Conservation (phyloP, 2,329 filamentous ascomycete genomes). For the Colletotrichum lini region DNA sequence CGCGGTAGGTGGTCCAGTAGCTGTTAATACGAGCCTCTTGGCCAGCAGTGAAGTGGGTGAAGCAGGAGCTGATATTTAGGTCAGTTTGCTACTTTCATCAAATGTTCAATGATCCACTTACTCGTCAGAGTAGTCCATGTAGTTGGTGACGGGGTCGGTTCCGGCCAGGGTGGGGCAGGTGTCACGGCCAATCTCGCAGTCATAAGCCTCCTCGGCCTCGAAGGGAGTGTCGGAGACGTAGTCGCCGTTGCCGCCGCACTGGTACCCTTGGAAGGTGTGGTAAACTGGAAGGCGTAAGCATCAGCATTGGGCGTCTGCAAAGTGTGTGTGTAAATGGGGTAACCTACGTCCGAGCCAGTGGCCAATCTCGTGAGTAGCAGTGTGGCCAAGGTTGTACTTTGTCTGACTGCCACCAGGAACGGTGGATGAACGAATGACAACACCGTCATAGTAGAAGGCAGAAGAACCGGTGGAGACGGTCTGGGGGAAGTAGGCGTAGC, state of each 20-base stretch:
- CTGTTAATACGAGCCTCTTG: conserved; percentile 55
- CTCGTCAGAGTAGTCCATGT: conserved; percentile 61
- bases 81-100: no score
- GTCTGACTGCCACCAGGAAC: conserved; percentile 55
- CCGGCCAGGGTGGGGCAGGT: conserved; percentile 52
- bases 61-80: conserved; percentile 51
- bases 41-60: conserved; percentile 60
- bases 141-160: conserved; percentile 56
- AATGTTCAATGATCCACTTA: conserved; percentile 43
- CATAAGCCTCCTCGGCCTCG: conserved; percentile 50
- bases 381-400: conserved; percentile 54
- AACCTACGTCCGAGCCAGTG: conserved; percentile 61
- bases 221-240: conserved; percentile 58
- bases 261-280: conserved; percentile 62
- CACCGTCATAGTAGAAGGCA: conserved; percentile 57
- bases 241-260: conserved; percentile 56
- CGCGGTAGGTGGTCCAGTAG: conserved; percentile 49
- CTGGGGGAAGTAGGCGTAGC: conserved; percentile 63
- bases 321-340: not conserved
- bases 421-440: conserved; percentile 54
- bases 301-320: not conserved
- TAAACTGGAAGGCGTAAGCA: conserved; percentile 47
- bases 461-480: conserved; percentile 46
- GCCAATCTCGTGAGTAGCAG: conserved; percentile 60
- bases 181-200: conserved; percentile 55